Conservation (phyloP, 2,329 filamentous ascomycete genomes). For the Beauveria sp. region DNA sequence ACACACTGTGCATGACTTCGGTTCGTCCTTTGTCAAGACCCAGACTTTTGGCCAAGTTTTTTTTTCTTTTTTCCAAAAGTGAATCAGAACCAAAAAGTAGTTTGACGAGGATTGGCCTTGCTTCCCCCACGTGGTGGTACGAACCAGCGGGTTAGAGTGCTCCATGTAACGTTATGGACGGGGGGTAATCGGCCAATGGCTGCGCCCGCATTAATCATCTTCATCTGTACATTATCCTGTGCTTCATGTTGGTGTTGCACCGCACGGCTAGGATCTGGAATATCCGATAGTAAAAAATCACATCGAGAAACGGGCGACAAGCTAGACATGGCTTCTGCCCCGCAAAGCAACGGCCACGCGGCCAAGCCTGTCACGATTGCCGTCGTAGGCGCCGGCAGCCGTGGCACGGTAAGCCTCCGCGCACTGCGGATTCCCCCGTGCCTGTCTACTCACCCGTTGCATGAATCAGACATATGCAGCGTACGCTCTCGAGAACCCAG, state of each 20-base stretch:
- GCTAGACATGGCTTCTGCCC: not conserved
- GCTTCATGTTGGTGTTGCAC: not conserved
- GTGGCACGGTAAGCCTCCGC: constrained; percentile 10
- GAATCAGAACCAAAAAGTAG: too few relatives aligned
- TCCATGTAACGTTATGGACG: constrained; percentile 5
- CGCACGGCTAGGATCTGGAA: not conserved
- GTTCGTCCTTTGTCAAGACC: not conserved
- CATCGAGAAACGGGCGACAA: too few relatives aligned
- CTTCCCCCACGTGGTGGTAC: not conserved
- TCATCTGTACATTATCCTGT: not conserved
- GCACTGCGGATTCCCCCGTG: not conserved
- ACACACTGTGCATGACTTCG: not conserved
- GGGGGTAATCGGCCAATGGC: not conserved
- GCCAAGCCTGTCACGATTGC: constrained; percentile 11
- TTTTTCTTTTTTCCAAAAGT: too few relatives aligned
- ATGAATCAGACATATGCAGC: constrained; percentile 12
- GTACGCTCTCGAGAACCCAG: constrained; percentile 12
- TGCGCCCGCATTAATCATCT: constrained; percentile 6
- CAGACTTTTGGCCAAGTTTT: not conserved
- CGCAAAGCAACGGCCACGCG: not conserved
- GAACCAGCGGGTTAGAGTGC: not conserved
- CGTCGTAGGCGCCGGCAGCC: constrained; percentile 13
- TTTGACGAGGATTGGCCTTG: not conserved
- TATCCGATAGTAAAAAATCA: too few relatives aligned
- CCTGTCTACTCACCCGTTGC: not conserved